phyloP scores from a whole-genome alignment of 1,284 basidiomycete genomes.

The Meira miltonrushii region DNA sequence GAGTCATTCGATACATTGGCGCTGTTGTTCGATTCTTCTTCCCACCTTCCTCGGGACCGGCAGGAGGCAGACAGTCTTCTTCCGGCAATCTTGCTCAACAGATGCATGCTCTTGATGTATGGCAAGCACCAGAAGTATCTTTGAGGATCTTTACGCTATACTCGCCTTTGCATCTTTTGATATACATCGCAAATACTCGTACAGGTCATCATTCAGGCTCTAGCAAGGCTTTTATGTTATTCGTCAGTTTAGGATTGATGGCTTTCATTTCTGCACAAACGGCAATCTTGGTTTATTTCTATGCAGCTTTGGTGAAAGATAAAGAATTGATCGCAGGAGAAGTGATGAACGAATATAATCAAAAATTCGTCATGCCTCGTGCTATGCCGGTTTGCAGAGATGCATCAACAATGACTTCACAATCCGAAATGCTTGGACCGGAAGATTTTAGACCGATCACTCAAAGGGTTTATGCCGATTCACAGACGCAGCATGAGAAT shows the following conservation, averaged over 20 bases:
- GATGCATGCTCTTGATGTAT: slow-evolving; percentile 17
- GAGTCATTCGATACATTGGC: slow-evolving; percentile 6
- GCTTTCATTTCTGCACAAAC: slow-evolving; percentile 20
- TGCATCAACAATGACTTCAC: slow-evolving; percentile 24
- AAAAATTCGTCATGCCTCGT: slow-evolving; percentile 33
- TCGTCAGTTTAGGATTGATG: slow-evolving; percentile 16
- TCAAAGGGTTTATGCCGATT: background rate
- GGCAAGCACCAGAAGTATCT: slow-evolving; percentile 12
- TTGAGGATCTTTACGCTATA: slow-evolving; percentile 9
- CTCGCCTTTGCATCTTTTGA: slow-evolving; percentile 2
- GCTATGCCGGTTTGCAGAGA: slow-evolving; percentile 32
- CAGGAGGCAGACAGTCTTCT: background rate
- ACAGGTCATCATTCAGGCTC: slow-evolving; percentile 11
- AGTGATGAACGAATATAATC: slow-evolving; percentile 35
- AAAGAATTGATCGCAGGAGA: slow-evolving; percentile 28
- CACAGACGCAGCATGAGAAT: background rate
- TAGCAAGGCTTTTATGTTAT: too few species aligned
- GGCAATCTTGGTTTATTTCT: slow-evolving; percentile 23
- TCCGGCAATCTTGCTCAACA: slow-evolving; percentile 5
- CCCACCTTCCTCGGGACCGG: background rate
- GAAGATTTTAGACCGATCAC: background rate
- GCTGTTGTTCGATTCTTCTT: slow-evolving; percentile 4
- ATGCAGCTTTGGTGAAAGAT: slow-evolving; percentile 33
- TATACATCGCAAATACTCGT: slow-evolving; percentile 1
- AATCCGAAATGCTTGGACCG: background rate